Evolutionary conservation across 768 basidiomycete genomes (phyloP).

Genomic region (Grammothele lineata): DNA sequence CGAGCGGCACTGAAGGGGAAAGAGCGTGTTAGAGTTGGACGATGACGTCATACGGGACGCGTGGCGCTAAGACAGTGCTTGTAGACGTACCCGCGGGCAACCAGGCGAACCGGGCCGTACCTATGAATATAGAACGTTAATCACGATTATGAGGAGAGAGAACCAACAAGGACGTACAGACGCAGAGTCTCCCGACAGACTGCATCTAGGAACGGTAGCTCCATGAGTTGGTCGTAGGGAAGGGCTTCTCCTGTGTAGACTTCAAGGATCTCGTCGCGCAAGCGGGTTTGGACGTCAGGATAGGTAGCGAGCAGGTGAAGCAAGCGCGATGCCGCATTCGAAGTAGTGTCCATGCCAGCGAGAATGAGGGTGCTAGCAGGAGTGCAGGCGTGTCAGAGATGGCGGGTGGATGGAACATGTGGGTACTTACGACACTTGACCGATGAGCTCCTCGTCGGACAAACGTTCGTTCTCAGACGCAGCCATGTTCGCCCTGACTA

Average conservation of each 20-base stretch:
- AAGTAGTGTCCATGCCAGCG: slow-evolving; percentile 27
- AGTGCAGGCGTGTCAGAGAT: neutral
- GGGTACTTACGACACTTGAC: slow-evolving; percentile 16
- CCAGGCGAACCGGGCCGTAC: slow-evolving; percentile 1
- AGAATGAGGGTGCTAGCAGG: slow-evolving; percentile 19
- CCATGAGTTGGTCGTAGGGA: slow-evolving; percentile 18
- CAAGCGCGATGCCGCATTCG: slow-evolving; percentile 19
- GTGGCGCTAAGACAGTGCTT: no score
- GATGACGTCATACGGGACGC: no score
- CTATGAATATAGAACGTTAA: neutral
- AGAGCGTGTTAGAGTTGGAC: neutral
- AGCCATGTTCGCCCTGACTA: slow-evolving; percentile 15
- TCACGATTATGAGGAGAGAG: slow-evolving; percentile 27
- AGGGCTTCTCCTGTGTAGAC: slow-evolving; percentile 28
- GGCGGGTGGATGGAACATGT: no score
- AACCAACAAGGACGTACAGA: slow-evolving; percentile 36
- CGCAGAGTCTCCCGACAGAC: slow-evolving; percentile 58
- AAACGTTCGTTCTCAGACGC: slow-evolving; percentile 9
- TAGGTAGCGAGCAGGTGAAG: slow-evolving; percentile 24
- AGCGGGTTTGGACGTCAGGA: slow-evolving; percentile 33
- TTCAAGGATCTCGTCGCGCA: slow-evolving; percentile 20
- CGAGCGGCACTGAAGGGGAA: slow-evolving; percentile 4
- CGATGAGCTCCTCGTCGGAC: slow-evolving; percentile 15
- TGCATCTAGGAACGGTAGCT: slow-evolving; percentile 59
- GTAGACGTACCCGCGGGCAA: slow-evolving; percentile 9